phyloP scores from a whole-genome alignment of 208 protist species.

The Wallacemonas collosoma region DNA sequence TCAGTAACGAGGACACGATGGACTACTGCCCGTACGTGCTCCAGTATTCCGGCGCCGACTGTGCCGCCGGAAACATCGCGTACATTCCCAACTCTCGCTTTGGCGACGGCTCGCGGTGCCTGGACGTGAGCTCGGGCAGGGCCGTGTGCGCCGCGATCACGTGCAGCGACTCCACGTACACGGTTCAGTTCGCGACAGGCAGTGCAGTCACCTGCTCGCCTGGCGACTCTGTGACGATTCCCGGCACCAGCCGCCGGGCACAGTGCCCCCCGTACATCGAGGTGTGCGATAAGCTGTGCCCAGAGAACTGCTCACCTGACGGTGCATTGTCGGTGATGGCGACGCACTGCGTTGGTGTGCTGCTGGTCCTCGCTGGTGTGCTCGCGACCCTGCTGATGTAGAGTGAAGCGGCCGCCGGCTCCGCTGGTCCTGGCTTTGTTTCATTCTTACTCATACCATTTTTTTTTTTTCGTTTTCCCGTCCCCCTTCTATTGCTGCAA shows the following conservation, averaged over 20 bases:
- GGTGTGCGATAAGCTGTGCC: slow-evolving; percentile 35
- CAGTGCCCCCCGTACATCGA: slow-evolving; percentile 40
- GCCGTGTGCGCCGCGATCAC: slow-evolving; percentile 28
- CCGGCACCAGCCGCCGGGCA: slow-evolving; percentile 26
- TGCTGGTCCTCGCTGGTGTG: neutral
- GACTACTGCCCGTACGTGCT: slow-evolving; percentile 52
- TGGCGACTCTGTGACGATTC: slow-evolving; percentile 10
- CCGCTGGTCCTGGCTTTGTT: too few relatives aligned
- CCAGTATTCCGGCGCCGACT: slow-evolving; percentile 19
- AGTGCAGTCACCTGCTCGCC: slow-evolving; percentile 9
- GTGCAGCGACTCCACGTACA: slow-evolving; percentile 22
- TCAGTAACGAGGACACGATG: slow-evolving; percentile 27
- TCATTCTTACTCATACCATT: too few relatives aligned
- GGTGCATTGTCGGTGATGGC: slow-evolving; percentile 18
- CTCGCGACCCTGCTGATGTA: neutral
- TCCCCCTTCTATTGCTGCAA: too few relatives aligned
- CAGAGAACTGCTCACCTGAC: neutral
- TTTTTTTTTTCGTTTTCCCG: too few relatives aligned
- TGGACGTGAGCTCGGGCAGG: neutral
- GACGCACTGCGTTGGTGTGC: slow-evolving; percentile 2
- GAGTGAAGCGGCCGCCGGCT: too few relatives aligned
- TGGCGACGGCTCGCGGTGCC: slow-evolving; percentile 20
- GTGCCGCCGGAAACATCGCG: slow-evolving; percentile 14
- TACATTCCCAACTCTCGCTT: slow-evolving; percentile 24
- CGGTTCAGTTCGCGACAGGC: slow-evolving; percentile 16